phyloP scores from a whole-genome alignment of 2,329 filamentous ascomycete genomes.

The Coniochaeta ligniaria region DNA sequence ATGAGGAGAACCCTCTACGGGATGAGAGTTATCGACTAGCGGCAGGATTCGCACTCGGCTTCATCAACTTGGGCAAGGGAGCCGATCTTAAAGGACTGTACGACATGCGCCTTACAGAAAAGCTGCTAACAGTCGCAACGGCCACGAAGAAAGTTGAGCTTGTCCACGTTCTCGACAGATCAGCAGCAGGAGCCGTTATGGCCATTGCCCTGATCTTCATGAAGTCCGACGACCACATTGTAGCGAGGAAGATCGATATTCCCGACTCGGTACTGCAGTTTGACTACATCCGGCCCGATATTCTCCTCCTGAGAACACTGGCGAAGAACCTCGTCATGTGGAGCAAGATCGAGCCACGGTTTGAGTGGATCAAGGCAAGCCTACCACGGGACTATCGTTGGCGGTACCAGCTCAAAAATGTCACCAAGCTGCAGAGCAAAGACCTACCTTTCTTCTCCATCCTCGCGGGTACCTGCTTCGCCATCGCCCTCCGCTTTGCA shows the following conservation, averaged over 20 bases:
- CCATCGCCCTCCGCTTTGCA: slow-evolving; percentile 65
- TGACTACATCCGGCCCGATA: slow-evolving; percentile 90
- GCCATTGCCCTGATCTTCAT: slow-evolving; percentile 90
- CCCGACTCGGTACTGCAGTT: slow-evolving; percentile 87
- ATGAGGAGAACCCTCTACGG: slow-evolving; percentile 78
- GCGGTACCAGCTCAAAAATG: slow-evolving; percentile 51
- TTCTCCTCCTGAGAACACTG: slow-evolving; percentile 82
- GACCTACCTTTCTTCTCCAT: slow-evolving; percentile 94
- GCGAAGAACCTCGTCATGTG: slow-evolving; percentile 91
- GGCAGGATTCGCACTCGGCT: slow-evolving; percentile 85
- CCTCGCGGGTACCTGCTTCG: slow-evolving; percentile 79
- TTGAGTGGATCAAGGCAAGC: slow-evolving; percentile 68
- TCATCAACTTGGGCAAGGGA: slow-evolving; percentile 92
- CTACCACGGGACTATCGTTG: slow-evolving; percentile 64
- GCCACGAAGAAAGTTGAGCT: slow-evolving; percentile 85
- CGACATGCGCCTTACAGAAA: slow-evolving; percentile 89
- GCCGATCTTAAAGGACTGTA: slow-evolving; percentile 81
- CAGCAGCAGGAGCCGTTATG: slow-evolving; percentile 86
- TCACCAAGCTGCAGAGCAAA: slow-evolving; percentile 62
- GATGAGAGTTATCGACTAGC: slow-evolving; percentile 96
- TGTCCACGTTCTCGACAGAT: slow-evolving; percentile 87
- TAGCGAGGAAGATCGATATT: slow-evolving; percentile 88
- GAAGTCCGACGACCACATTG: slow-evolving; percentile 83
- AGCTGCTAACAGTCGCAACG: slow-evolving; percentile 77
- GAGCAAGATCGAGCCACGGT: slow-evolving; percentile 68